These are phyloP conservation scores for Termitomyces sp. DNA, from an alignment of 768 basidiomycete species.

Conservation along the genomic window DNA sequence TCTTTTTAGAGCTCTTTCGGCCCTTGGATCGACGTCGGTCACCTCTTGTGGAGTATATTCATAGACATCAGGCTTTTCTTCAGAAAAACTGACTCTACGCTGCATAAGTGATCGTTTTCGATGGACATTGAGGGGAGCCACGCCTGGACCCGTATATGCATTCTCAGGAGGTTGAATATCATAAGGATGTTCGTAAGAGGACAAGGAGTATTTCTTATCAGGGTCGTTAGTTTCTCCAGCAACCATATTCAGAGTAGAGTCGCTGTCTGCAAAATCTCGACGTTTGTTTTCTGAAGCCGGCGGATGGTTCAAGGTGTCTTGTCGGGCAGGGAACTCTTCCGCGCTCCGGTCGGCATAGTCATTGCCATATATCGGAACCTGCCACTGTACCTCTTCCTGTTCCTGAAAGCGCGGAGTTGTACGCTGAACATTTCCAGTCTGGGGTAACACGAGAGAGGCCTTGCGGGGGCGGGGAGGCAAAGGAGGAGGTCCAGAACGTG, in stretches of 20 bases:
- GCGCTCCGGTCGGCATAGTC: slow-evolving; percentile 11
- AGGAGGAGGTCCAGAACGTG: background rate
- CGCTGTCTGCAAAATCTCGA: slow-evolving; percentile 30
- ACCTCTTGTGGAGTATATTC: slow-evolving; percentile 18
- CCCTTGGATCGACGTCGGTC: slow-evolving; percentile 16
- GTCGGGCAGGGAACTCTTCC: slow-evolving; percentile 23
- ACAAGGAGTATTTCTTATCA: slow-evolving; percentile 40
- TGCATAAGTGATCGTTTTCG: slow-evolving; percentile 20
- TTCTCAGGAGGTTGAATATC: slow-evolving; percentile 50
- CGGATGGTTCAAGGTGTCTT: slow-evolving; percentile 10
- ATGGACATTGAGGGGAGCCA: slow-evolving; percentile 12
- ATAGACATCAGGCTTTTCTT: slow-evolving; percentile 17
- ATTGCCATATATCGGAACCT: slow-evolving; percentile 20
- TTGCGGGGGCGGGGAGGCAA: slow-evolving; percentile 1
- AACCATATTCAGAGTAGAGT: slow-evolving; percentile 26
- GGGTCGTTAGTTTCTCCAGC: slow-evolving; percentile 16
- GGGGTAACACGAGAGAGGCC: background rate
- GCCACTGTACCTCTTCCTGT: slow-evolving; percentile 19
- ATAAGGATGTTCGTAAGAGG: slow-evolving; percentile 56
- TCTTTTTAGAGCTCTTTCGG: slow-evolving; percentile 28
- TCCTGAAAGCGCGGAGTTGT: slow-evolving; percentile 11
- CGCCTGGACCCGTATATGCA: slow-evolving; percentile 26
- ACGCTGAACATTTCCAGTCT: slow-evolving; percentile 1
- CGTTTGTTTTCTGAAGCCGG: slow-evolving; percentile 9
- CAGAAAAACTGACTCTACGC: slow-evolving; percentile 37